Percentiles rank a stretch among this genome's conserved stretches.
phyloP scores from a whole-genome alignment of 1,139 yeast genomes.

The Debaryomyces subglobosus region DNA sequence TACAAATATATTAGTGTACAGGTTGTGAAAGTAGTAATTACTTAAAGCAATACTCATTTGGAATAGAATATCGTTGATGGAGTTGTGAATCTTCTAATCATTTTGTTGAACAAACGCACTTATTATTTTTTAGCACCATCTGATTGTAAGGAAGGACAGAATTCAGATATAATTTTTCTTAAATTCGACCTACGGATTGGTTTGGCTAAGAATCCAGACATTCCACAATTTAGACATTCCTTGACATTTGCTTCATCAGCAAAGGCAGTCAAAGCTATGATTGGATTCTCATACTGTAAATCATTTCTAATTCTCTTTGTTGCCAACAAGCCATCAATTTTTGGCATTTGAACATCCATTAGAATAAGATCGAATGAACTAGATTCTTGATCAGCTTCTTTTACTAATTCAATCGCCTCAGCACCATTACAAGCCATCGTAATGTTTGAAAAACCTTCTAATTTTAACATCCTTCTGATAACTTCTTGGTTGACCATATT shows the following conservation, averaged over 20 bases:
- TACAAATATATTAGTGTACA: background rate
- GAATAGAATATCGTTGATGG: background rate
- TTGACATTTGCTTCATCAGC: slow-evolving; percentile 85
- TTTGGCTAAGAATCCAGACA: slow-evolving; percentile 85
- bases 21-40: background rate
- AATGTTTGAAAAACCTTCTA: slow-evolving; percentile 75
- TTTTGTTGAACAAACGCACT: too few species aligned
- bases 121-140: slow-evolving; percentile 35
- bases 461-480: slow-evolving; percentile 75
- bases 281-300: slow-evolving; percentile 68
- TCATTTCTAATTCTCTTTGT: slow-evolving; percentile 72
- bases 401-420: slow-evolving; percentile 72
- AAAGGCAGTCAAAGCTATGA: slow-evolving; percentile 92
- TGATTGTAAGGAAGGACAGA: slow-evolving; percentile 36
- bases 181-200: slow-evolving; percentile 79
- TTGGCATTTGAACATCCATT: slow-evolving; percentile 98
- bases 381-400: slow-evolving; percentile 46
- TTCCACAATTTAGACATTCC: slow-evolving; percentile 79
- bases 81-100: too few species aligned
- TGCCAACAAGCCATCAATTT: slow-evolving; percentile 82
- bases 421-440: slow-evolving; percentile 88
- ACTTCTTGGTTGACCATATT: slow-evolving; percentile 91
- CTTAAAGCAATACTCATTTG: background rate
- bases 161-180: slow-evolving; percentile 52
- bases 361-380: slow-evolving; percentile 69